A percentile compares a stretch with the other conserved stretches of the same genome.
phyloP scores from a whole-genome alignment of 495 filamentous ascomycete species.

The Penicillium canariense region DNA sequence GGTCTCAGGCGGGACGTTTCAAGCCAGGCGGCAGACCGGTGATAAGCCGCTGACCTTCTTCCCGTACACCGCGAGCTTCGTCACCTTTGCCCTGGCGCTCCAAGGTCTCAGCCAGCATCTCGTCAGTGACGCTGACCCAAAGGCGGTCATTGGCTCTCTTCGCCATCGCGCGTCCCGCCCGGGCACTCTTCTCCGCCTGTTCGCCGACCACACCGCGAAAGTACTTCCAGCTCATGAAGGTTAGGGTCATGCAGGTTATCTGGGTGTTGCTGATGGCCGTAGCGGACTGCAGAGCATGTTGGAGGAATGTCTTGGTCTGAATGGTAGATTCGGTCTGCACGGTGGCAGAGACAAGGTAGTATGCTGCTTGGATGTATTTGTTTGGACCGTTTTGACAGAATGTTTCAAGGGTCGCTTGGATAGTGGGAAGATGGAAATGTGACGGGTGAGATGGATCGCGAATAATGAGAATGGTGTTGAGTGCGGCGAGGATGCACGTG shows the following conservation, averaged over 20 bases:
- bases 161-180: constrained; percentile 71
- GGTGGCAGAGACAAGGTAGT: constrained; percentile 72
- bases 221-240: constrained; percentile 80
- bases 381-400: constrained; percentile 67
- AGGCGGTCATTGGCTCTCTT: constrained; percentile 70
- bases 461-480: constrained; percentile 83
- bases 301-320: constrained; percentile 74
- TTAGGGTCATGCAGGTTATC: constrained; percentile 76
- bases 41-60: constrained; percentile 45
- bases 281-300: constrained; percentile 59
- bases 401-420: constrained; percentile 65
- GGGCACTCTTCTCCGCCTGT: constrained; percentile 85
- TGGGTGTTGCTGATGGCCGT: constrained; percentile 61
- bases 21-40: constrained; percentile 43
- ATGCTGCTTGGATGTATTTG: constrained; percentile 72
- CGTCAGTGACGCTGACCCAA: constrained; percentile 83
- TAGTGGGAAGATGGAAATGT: constrained; percentile 40
- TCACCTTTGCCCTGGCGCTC: constrained; percentile 66
- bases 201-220: constrained; percentile 84
- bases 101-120: constrained; percentile 71
- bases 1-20: constrained; percentile 30
- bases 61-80: constrained; percentile 54
- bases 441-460: constrained; percentile 58
- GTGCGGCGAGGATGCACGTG: constrained; percentile 68
- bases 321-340: constrained; percentile 60